Percentiles rank a stretch among this genome's conserved stretches.
These are phyloP conservation scores for Sporobolomyces pararoseus DNA, from an alignment of 768 basidiomycete species.

Conservation along the genomic window DNA sequence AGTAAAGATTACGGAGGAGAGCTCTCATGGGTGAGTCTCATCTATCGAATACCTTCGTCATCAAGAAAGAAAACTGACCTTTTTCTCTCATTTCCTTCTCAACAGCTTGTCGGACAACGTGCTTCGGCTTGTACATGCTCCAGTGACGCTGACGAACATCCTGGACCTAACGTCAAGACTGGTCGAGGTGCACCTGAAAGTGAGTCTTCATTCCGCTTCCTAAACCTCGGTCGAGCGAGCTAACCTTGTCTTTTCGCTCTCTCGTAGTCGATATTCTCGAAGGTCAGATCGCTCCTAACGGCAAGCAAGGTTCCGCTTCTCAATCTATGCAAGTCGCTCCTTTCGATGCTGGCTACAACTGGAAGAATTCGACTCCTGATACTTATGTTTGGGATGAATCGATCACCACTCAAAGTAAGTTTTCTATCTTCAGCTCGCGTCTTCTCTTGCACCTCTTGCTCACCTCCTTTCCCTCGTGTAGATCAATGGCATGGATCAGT, in stretches of 20 bases:
- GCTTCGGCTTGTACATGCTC: slow-evolving; percentile 82
- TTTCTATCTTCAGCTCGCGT: not conserved
- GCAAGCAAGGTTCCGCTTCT: slow-evolving; percentile 61
- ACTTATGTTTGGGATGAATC: slow-evolving; percentile 57
- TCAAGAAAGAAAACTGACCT: too few species aligned
- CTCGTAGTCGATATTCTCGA: slow-evolving; percentile 60
- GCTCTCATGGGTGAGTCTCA: slow-evolving; percentile 41
- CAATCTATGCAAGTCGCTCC: slow-evolving; percentile 65
- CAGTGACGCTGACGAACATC: slow-evolving; percentile 65
- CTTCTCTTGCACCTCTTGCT: not conserved
- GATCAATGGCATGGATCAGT: slow-evolving; percentile 39
- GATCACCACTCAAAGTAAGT: slow-evolving; percentile 34
- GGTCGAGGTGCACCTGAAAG: slow-evolving; percentile 80
- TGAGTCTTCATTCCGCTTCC: not conserved
- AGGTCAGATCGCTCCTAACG: slow-evolving; percentile 61
- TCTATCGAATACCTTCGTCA: too few species aligned
- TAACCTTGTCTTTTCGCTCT: not conserved
- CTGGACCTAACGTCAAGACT: slow-evolving; percentile 59
- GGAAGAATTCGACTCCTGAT: slow-evolving; percentile 57
- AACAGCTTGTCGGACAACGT: slow-evolving; percentile 77
- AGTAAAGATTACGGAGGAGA: slow-evolving; percentile 51
- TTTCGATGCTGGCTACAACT: slow-evolving; percentile 61
- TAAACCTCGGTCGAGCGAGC: not conserved
- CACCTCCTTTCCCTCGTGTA: not conserved
- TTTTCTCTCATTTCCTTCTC: too few species aligned